Evolutionary conservation across 2,329 filamentous ascomycete genomes (phyloP).

Genomic region (Penicillium sp.): DNA sequence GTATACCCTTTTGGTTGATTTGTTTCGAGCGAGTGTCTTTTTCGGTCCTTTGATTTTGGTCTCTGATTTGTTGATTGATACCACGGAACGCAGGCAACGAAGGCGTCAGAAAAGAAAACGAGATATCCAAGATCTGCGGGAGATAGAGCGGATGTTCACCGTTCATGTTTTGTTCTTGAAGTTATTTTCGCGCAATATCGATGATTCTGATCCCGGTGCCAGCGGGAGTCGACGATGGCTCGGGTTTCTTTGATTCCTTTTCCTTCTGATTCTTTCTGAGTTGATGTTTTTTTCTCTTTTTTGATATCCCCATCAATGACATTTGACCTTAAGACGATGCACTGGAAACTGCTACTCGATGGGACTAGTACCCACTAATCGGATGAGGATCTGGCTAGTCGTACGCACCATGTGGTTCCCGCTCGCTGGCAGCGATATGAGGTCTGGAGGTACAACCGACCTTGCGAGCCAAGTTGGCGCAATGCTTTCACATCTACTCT

Average conservation of each 20-base stretch:
- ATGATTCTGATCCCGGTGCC: slow-evolving; percentile 1
- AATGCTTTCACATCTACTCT: too few species aligned
- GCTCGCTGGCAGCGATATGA: too few species aligned
- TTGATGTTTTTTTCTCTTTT: slow-evolving; percentile 19
- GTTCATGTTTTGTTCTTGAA: slow-evolving; percentile 10
- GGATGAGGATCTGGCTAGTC: too few species aligned
- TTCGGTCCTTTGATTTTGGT: too few species aligned
- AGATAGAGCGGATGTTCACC: slow-evolving; percentile 19
- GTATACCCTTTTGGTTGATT: slow-evolving; percentile 45
- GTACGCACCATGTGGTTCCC: too few species aligned
- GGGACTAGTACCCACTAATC: too few species aligned
- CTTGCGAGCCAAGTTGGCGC: too few species aligned
- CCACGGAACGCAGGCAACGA: slow-evolving; percentile 32
- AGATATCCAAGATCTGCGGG: slow-evolving; percentile 30
- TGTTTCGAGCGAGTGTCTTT: too few species aligned
- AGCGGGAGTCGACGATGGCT: slow-evolving; percentile 4
- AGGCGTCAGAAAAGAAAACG: slow-evolving; percentile 31
- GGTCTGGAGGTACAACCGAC: too few species aligned
- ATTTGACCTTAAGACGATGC: slow-evolving; percentile 14
- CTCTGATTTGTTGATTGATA: slow-evolving; percentile 40
- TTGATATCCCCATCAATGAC: slow-evolving; percentile 29
- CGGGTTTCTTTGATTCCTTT: slow-evolving; percentile 12
- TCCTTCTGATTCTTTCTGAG: slow-evolving; percentile 9
- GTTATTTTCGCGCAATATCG: slow-evolving; percentile 6
- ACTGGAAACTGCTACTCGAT: neutral